Percentiles rank a stretch among this genome's conserved stretches.
These are phyloP conservation scores for Cladosporium sp. DNA, from an alignment of 2,329 filamentous ascomycete species.

Conservation along the genomic window DNA sequence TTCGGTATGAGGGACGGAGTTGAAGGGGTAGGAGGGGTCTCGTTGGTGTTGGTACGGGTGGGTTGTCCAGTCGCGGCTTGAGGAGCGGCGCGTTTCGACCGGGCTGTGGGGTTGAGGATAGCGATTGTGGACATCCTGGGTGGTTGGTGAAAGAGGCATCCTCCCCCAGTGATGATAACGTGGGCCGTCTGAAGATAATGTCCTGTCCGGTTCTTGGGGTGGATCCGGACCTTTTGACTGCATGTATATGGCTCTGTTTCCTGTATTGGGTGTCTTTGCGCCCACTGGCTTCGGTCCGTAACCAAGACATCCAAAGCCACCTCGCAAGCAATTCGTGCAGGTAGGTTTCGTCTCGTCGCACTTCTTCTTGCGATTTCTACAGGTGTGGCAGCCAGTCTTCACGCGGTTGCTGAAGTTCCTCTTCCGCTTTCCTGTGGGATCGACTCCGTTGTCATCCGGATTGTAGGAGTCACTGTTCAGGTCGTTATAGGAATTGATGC, in stretches of 20 bases:
- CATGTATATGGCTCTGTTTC: slow-evolving; percentile 13
- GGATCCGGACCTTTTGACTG: slow-evolving; percentile 12
- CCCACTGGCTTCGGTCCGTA: slow-evolving; percentile 52
- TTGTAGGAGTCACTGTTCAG: neutral
- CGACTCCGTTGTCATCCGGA: neutral
- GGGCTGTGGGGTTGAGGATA: neutral
- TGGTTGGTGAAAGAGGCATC: slow-evolving; percentile 1
- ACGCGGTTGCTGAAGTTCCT: slow-evolving; percentile 89
- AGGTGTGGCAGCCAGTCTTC: slow-evolving; percentile 93
- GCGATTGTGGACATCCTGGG: neutral
- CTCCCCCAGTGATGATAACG: slow-evolving; percentile 20
- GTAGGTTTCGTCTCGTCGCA: slow-evolving; percentile 91
- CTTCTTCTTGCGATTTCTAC: slow-evolving; percentile 90
- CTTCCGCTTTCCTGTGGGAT: slow-evolving; percentile 53
- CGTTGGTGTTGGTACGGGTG: neutral
- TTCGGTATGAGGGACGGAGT: neutral
- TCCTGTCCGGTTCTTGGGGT: neutral
- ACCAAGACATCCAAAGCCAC: slow-evolving; percentile 84
- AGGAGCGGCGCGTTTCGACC: slow-evolving; percentile 12
- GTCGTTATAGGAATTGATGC: too few species aligned
- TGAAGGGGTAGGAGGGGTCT: neutral
- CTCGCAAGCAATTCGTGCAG: slow-evolving; percentile 86
- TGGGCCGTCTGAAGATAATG: neutral
- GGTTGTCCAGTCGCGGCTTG: slow-evolving; percentile 15
- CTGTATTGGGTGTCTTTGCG: slow-evolving; percentile 8